Evolutionary conservation across 495 filamentous ascomycete genomes (phyloP), one percentile per base, ranked within the genome.

Genomic region (Bombardia bombarda): DNA sequence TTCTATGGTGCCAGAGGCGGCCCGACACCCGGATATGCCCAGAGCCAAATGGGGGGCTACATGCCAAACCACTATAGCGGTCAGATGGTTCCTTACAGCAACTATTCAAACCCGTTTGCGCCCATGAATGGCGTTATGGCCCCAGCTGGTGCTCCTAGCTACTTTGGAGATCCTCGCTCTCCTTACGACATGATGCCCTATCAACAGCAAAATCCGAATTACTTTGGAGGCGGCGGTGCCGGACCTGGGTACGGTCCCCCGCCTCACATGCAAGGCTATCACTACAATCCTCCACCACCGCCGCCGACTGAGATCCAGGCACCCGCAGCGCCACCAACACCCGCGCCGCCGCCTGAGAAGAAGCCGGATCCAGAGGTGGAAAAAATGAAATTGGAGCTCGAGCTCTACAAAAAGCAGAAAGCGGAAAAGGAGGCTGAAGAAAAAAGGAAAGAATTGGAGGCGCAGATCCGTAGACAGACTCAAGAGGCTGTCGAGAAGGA

Each of bases 151-250:
- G n/a, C n/a, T n/a, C n/a, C n/a, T n/a, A 61, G 63, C 24, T 69
- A 59, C 47, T 69, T 61, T 37, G 57, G 52, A 10, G 58, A 62
- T 3, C 61, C 50, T 10, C 60, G 52, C 23, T 47, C 57, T 22
- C 56, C 49, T 19, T 64, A 66, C 45, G 67, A 70, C 35, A 63
- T 73, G 68, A 69, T 69, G 58, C 66, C 67, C 2, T 73, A 72
- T 46, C 58, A 60, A 20, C 45, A 40, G 5, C 30, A 40, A 10
- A 55, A 41, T 23, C 45, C 49, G 16, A 50, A 45, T 17, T 63
- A 52, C 38, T 63, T 52, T 31, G 43, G 46, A n/a, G 55, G 50
- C 16, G 52, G 49, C n/a, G 53, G 46, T 1, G 32, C 48, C 19
- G 22, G 42, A 47, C 14, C 39, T 20, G 32, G 49, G 24, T 17